Base-by-base conservation (phyloP, 495 filamentous ascomycete genomes). In the Podospora fimiseda region DNA sequence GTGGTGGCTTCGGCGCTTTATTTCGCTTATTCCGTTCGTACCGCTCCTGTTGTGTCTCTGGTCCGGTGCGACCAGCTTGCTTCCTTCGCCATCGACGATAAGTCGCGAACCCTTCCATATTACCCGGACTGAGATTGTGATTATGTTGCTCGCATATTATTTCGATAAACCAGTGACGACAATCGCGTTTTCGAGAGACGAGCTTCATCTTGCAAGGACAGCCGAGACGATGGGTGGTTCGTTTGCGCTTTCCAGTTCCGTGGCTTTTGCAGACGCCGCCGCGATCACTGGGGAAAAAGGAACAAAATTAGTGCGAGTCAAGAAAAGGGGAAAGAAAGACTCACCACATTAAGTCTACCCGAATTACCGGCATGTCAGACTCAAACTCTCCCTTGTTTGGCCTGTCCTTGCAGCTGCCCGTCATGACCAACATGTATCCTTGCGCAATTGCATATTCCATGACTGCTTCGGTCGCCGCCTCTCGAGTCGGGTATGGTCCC, bases 131-230 rank as follows among this genome's bases (percentile, higher is more conserved):
- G 6, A 66, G 45, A 22, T 66, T 57, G 52, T 66, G 63, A 55
- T 66, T 66, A 52, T 66, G 63, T 52, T 52, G 27, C 50, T 66
- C 61, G 56, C 54, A 55, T 7, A 48, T 42, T 18, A 61, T 52
- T 8, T 62, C 61, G 38, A 66, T 66, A 47, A 64, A 64, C 63
- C 63, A 66, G 50, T 64, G 64, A 49, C 21, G 47, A 13, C 51
- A 59, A 43, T 66, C 48, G 21, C 61, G 53, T 57, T 58, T 60
- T 19, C 48, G 48, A 38, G 56, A 57, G 23, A 66, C 46, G 21
- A 66, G 57, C 50, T 64, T 64, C 43, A 66, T 48, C 16, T 48
- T 43, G 24, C 52, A 24, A 1, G 63, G 63, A 43, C 63, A 66
- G 21, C 59, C 61, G 23, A 60, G 51, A 18, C 52, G 52, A 54